Conservation (phyloP, 75 land plant genomes). For the Chamaecyparis obtusa region DNA sequence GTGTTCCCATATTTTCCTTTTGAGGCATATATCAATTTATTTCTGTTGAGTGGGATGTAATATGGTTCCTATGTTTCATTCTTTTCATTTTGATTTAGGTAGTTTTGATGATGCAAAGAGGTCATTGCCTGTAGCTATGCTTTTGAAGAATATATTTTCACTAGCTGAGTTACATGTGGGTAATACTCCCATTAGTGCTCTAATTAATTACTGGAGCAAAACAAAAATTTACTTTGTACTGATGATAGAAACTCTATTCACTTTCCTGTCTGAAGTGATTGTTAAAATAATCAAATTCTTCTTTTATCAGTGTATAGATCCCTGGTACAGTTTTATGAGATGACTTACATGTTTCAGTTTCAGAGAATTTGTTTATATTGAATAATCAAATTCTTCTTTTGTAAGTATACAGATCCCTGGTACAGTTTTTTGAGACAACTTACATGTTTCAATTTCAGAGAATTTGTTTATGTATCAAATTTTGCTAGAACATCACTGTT, state of each 20-base stretch:
- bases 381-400: not conserved
- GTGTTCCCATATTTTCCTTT: not conserved
- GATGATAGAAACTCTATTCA: not conserved
- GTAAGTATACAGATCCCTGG: not conserved
- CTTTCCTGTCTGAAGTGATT: not conserved
- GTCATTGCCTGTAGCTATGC: constrained; percentile 60
- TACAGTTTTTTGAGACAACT: not conserved
- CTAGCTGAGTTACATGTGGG: constrained; percentile 76
- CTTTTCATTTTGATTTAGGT: constrained; percentile 39
- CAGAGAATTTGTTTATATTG: not conserved
- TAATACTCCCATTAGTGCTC: not conserved
- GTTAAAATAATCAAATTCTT: not conserved
- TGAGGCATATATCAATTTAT: constrained; percentile 5
- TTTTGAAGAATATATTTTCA: constrained; percentile 77
- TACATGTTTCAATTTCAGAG: not conserved
- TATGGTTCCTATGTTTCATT: not conserved
- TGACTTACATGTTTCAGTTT: not conserved
- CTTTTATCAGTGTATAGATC: not conserved
- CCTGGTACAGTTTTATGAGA: constrained; percentile 1
- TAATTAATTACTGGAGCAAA: not conserved
- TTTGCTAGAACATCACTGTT: not conserved
- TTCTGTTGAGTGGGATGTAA: not conserved
- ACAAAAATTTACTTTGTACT: not conserved
- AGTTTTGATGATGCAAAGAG: constrained; percentile 90
- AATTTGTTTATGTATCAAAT: not conserved